Conservation (phyloP, 192 early-diverging fungal genomes). For the Phlyctochytrium arcticum region DNA sequence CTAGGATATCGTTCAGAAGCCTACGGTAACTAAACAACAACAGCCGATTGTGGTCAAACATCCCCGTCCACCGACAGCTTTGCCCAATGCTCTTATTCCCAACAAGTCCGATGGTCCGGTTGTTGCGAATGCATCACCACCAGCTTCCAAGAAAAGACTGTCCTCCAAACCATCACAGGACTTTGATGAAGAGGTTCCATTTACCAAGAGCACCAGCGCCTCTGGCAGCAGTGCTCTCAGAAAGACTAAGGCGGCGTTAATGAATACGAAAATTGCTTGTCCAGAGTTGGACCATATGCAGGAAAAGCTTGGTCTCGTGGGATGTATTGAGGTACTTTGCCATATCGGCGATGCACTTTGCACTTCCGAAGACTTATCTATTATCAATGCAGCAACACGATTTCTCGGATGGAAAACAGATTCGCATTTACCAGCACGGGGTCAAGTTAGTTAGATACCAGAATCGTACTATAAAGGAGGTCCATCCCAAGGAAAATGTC, state of each 20-base stretch:
- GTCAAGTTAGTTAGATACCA: constrained; percentile 5
- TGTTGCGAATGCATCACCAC: too few species aligned
- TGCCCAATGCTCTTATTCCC: too few species aligned
- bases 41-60: background rate
- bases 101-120: too few species aligned
- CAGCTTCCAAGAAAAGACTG: too few species aligned
- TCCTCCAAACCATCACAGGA: too few species aligned
- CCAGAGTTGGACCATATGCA: constrained; percentile 4
- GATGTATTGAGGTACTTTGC: background rate
- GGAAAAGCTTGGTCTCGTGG: background rate
- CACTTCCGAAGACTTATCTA: too few species aligned
- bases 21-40: background rate
- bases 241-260: too few species aligned
- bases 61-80: too few species aligned
- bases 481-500: background rate
- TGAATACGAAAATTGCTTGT: background rate
- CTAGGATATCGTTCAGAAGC: background rate
- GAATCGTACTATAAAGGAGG: constrained; percentile 29
- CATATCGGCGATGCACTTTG: too few species aligned
- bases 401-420: constrained; percentile 16
- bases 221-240: too few species aligned
- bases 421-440: constrained; percentile 11
- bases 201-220: too few species aligned
- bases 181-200: too few species aligned
- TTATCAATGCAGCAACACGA: constrained; percentile 14